Conservation (phyloP, 148 eudicot genomes). For the Rhododendron vialii region DNA sequence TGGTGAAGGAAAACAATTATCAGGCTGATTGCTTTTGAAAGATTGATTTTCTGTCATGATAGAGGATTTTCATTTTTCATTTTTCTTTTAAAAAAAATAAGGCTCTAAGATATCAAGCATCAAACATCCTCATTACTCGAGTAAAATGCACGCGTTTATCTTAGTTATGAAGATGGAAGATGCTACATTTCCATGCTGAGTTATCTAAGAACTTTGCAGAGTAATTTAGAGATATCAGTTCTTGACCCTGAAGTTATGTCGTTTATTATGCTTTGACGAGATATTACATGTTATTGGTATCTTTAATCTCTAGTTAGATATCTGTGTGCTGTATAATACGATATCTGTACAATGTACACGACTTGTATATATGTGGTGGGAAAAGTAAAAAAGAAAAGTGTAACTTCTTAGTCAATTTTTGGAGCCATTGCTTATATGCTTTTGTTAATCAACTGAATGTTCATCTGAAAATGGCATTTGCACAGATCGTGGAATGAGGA, state of each 20-base stretch:
- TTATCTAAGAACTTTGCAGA: background rate
- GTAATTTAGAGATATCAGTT: background rate
- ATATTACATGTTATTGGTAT: background rate
- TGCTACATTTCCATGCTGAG: no score
- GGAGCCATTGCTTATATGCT: background rate
- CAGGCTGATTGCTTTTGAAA: background rate
- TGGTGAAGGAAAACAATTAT: background rate
- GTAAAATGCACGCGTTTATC: no score
- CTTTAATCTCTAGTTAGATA: background rate
- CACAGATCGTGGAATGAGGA: constrained; percentile 76
- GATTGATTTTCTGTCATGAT: background rate
- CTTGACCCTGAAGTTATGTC: background rate
- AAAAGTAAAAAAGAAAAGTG: background rate
- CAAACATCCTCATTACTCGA: no score
- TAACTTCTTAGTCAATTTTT: background rate
- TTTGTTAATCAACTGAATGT: background rate
- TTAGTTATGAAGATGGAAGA: no score
- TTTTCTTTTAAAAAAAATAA: background rate
- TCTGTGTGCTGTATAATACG: background rate
- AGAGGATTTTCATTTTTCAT: background rate
- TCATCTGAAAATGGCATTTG: constrained; percentile 10
- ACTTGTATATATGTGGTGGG: background rate
- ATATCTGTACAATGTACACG: background rate
- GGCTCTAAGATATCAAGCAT: background rate
- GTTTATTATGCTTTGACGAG: background rate